Base-by-base conservation (phyloP, 2,329 filamentous ascomycete species). In the Cercospora sp. region DNA sequence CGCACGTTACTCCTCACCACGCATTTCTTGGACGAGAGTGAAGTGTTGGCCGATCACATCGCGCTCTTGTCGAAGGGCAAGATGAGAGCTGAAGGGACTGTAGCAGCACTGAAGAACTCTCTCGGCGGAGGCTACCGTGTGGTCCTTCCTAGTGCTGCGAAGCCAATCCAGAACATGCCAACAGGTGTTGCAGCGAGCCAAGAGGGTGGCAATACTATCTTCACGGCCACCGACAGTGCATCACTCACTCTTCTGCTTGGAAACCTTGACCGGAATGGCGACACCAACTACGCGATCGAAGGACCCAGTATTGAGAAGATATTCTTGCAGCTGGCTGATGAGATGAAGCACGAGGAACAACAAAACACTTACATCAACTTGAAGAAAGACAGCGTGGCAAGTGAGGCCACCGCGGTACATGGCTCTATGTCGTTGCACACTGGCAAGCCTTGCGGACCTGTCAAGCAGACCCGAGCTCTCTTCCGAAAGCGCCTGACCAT, bases 301-400 rank as follows among this genome's bases (percentile, higher is more conserved):
- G 92, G 92, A 0, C 93, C 93, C 0, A 96, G 92, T 0, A 93
- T 97, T 58, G 93, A 97, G 78, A 92, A 96, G 73, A 92, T 96
- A 0, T 97, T 97, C 79, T 81, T 97, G 48, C 89, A 91, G 70
- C 85, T 97, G 45, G 92, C 92, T 0, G 91, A 94, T 75, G 92
- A 96, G 91, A 71, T 71, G 69, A 60, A 69, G 48, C 51, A 40
- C 20, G 36, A 60, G 8, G 67, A 69, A 33, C 20, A 42, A 33
- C 51, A 64, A 7, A 58, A 59, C 9, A 45, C 48, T 20, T 64
- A 58, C 33, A 64, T 58, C 51, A 64, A 42, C 23, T n/a, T 57
- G 13, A 55, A 67, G 23, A 60, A 48, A 62, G 33, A 53, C 61
- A 61, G 33, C 26, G 59, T 59, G 45, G 55, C 31, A 26, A 63